A percentile compares a stretch with the other conserved stretches of the same genome.
Conservation (phyloP, 345 rosid genomes). For the Bruguiera sexangula region DNA sequence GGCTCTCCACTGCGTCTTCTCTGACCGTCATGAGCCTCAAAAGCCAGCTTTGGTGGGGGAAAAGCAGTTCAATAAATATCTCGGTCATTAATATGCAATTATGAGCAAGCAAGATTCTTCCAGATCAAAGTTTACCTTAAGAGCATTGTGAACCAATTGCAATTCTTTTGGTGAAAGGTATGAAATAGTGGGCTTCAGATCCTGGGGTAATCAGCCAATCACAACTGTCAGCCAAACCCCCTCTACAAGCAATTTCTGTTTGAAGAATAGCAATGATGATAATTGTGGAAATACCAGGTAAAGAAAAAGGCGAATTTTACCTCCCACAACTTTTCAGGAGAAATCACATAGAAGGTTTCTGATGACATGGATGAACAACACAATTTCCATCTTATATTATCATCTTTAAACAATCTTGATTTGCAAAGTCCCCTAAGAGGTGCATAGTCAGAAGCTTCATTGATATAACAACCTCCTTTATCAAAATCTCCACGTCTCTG, state of each 20-base stretch:
- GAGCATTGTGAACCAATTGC: constrained; percentile 78
- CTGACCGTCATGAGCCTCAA: constrained; percentile 96
- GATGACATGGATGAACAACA: constrained; percentile 45
- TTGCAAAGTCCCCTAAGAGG: constrained; percentile 40
- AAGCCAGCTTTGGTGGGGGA: constrained; percentile 73
- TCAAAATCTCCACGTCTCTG: constrained; percentile 51
- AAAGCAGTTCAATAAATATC: constrained; percentile 18
- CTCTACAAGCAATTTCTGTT: neutral
- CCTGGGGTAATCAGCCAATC: constrained; percentile 33
- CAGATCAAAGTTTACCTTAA: constrained; percentile 46
- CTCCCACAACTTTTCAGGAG: constrained; percentile 92
- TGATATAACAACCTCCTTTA: constrained; percentile 32
- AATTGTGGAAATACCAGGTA: neutral
- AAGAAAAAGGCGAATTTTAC: constrained; percentile 34
- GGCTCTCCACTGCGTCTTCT: constrained; percentile 98
- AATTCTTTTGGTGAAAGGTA: constrained; percentile 78
- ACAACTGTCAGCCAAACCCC: constrained; percentile 4
- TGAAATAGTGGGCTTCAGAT: constrained; percentile 60
- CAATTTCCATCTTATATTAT: constrained; percentile 52
- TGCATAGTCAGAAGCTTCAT: constrained; percentile 35
- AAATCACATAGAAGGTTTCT: constrained; percentile 39
- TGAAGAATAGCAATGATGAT: neutral
- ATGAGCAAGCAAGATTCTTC: neutral
- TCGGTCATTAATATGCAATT: constrained; percentile 1
- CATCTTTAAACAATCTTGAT: constrained; percentile 39